phyloP scores from a whole-genome alignment of 2,329 filamentous ascomycete genomes.

The Penicillium verrucosum region DNA sequence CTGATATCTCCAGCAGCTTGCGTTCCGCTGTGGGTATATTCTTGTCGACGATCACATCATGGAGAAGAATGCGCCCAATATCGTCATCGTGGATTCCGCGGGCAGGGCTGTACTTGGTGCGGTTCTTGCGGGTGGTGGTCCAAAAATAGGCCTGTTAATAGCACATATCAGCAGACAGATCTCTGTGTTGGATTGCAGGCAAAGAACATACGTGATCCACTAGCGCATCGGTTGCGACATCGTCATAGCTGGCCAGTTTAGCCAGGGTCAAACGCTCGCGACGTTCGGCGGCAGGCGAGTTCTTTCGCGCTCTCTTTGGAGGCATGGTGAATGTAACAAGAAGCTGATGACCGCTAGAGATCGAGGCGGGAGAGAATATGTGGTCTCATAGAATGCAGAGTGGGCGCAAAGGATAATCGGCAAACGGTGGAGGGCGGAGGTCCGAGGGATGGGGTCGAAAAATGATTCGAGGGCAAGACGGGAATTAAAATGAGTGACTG shows the following conservation, averaged over 20 bases:
- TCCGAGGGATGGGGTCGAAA: constrained; percentile 3
- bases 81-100: constrained; percentile 70
- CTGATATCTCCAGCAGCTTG: constrained; percentile 68
- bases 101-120: constrained; percentile 77
- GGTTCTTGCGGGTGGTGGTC: constrained; percentile 94
- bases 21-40: constrained; percentile 68
- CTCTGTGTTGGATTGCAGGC: background rate
- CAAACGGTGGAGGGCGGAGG: background rate
- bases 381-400: constrained; percentile 10
- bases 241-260: constrained; percentile 89
- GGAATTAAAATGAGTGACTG: constrained; percentile 2
- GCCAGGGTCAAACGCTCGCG: constrained; percentile 76
- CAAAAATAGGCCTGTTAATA: constrained; percentile 79
- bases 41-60: constrained; percentile 70
- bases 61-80: constrained; percentile 58
- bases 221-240: constrained; percentile 89
- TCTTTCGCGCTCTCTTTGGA: constrained; percentile 35
- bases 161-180: constrained; percentile 19
- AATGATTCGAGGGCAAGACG: background rate
- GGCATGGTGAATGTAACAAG: constrained; percentile 28
- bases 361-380: background rate
- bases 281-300: constrained; percentile 32
- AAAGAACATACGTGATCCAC: constrained; percentile 77
- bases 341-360: background rate
- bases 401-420: background rate